Conservation (phyloP, 2,329 filamentous ascomycete genomes). For the Sporothrix brasiliensis region DNA sequence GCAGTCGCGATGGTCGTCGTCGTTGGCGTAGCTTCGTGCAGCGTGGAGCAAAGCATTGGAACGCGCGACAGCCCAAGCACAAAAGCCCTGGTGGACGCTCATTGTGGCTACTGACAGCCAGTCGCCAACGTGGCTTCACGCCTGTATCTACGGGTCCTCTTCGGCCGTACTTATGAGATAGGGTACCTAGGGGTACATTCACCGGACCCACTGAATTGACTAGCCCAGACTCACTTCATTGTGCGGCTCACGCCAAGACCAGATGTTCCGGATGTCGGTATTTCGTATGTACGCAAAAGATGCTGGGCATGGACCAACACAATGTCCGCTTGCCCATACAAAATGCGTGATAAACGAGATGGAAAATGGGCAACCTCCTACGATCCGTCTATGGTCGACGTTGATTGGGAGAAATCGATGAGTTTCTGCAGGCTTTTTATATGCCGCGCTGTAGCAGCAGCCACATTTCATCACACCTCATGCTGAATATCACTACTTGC, state of each 20-base stretch:
- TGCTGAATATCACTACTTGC: background rate
- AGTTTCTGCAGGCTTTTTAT: background rate
- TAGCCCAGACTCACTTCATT: constrained; percentile 10
- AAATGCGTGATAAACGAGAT: constrained; percentile 1
- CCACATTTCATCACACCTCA: background rate
- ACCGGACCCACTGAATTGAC: constrained; percentile 1
- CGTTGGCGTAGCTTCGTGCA: constrained; percentile 6
- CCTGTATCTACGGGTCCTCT: constrained; percentile 22
- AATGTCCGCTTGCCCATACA: constrained; percentile 2
- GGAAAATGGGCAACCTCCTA: background rate
- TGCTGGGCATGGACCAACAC: background rate
- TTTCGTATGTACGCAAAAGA: constrained; percentile 3
- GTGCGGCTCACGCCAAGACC: constrained; percentile 35
- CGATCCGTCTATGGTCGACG: constrained; percentile 8
- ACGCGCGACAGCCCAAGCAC: constrained; percentile 11
- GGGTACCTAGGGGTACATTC: constrained; percentile 7
- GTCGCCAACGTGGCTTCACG: constrained; percentile 29
- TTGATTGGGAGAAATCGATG: constrained; percentile 26
- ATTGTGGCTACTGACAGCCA: background rate
- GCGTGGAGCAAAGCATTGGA: background rate
- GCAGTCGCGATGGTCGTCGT: background rate
- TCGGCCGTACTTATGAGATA: background rate
- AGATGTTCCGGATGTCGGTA: background rate
- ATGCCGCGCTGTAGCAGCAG: background rate
- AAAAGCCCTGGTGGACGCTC: background rate